Conservation (phyloP, 2,329 filamentous ascomycete species). For the Bipolaris zeicola region DNA sequence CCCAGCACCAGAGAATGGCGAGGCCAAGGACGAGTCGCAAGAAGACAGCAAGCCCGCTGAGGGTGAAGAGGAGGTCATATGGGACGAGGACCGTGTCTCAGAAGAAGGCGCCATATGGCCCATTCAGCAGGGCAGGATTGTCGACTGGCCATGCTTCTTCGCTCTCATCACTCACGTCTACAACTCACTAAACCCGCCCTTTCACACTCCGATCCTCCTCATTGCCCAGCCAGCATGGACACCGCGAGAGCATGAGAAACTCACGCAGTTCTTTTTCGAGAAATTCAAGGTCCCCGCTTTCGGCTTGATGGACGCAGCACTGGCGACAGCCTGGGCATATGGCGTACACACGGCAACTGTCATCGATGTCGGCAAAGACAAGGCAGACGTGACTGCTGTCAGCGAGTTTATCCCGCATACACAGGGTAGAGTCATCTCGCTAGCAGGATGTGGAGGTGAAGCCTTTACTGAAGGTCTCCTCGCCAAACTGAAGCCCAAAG, state of each 20-base stretch:
- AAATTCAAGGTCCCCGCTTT: conserved; percentile 95
- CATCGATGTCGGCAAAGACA: conserved; percentile 88
- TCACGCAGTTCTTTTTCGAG: conserved; percentile 95
- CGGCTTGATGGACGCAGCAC: conserved; percentile 84
- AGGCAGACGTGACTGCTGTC: conserved; percentile 91
- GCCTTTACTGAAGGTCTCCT: conserved; percentile 78
- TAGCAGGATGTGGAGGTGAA: conserved; percentile 79
- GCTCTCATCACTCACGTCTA: conserved; percentile 93
- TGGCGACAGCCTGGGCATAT: conserved; percentile 82
- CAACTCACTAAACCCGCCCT: conserved; percentile 83
- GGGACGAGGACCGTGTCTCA: conserved; percentile 86
- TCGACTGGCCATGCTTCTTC: conserved; percentile 90
- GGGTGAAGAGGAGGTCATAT: conserved; percentile 66
- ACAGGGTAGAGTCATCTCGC: conserved; percentile 64
- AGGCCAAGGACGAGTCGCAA: conserved; percentile 33
- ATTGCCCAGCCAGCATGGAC: conserved; percentile 92
- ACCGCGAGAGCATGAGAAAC: conserved; percentile 79
- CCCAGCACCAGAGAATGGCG: conserved; percentile 34
- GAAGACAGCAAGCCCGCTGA: conserved; percentile 42
- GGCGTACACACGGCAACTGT: conserved; percentile 82
- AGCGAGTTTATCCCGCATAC: conserved; percentile 80
- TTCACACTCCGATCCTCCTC: conserved; percentile 92
- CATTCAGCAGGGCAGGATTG: conserved; percentile 78
- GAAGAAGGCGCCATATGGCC: conserved; percentile 91
- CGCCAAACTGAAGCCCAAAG: conserved; percentile 65